Evolutionary conservation across 371 early-diverging fungal species (phyloP).

Genomic region (Mucor indicus): DNA sequence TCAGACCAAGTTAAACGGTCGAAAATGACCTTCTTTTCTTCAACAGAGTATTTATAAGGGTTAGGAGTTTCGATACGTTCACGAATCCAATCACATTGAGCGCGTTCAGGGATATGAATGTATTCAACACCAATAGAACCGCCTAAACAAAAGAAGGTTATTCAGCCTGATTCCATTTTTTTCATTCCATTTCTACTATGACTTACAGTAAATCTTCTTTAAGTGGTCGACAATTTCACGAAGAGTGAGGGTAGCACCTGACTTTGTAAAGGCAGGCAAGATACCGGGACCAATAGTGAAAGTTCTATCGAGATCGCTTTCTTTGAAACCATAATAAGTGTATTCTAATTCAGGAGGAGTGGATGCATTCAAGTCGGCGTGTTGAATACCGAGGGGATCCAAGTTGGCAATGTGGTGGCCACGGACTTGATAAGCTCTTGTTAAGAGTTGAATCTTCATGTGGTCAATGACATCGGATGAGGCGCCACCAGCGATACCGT

Average conservation of each 20-base stretch:
- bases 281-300: slow-evolving; percentile 95
- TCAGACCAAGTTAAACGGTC: slow-evolving; percentile 96
- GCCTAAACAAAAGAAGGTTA: neutral
- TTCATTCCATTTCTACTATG: neutral
- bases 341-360: slow-evolving; percentile 85
- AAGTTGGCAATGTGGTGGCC: slow-evolving; percentile 94
- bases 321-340: slow-evolving; percentile 90
- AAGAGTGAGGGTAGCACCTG: slow-evolving; percentile 71
- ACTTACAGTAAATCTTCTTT: slow-evolving; percentile 80
- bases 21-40: slow-evolving; percentile 86
- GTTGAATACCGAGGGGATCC: slow-evolving; percentile 88
- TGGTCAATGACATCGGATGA: slow-evolving; percentile 86
- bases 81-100: slow-evolving; percentile 97
- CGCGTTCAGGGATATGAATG: slow-evolving; percentile 95
- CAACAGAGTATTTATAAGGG: slow-evolving; percentile 80
- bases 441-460: slow-evolving; percentile 96
- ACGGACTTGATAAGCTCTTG: slow-evolving; percentile 95
- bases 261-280: slow-evolving; percentile 80
- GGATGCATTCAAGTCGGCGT: slow-evolving; percentile 53
- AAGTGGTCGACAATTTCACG: slow-evolving; percentile 85
- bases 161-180: neutral
- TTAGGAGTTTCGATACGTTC: slow-evolving; percentile 85
- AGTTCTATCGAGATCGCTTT: slow-evolving; percentile 85
- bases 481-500: slow-evolving; percentile 24
- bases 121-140: slow-evolving; percentile 88